A percentile compares a stretch with the other conserved stretches of the same genome.
These are phyloP conservation scores for Lachancea lanzarotensis DNA, from an alignment of 805 yeast species.

Conservation along the genomic window DNA sequence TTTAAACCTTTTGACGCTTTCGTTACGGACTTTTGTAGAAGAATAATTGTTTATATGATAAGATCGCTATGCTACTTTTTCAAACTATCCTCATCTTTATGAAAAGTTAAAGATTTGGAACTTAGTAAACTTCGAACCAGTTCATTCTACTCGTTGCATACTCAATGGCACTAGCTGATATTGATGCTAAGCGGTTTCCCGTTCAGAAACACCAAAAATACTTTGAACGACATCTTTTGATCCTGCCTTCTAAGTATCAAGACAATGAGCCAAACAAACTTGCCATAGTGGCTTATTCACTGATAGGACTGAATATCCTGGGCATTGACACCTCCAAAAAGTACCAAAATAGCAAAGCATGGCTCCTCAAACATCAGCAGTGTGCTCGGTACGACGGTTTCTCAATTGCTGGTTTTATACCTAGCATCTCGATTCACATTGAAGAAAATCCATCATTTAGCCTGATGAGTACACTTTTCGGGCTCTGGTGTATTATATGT, in stretches of 20 bases:
- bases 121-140: no score
- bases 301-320: conserved; percentile 43
- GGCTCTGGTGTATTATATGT: conserved; percentile 46
- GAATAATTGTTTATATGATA: not conserved
- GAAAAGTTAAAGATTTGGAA: not conserved
- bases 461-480: conserved; percentile 72
- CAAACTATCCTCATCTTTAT: not conserved
- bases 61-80: not conserved
- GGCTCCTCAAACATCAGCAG: conserved; percentile 22
- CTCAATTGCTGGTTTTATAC: conserved; percentile 25
- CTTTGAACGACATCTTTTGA: conserved; percentile 44
- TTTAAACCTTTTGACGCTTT: conserved; percentile 7
- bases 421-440: conserved; percentile 15
- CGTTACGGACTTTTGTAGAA: not conserved
- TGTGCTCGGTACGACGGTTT: conserved; percentile 29
- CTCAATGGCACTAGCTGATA: not conserved
- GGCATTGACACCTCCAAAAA: conserved; percentile 22
- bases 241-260: conserved; percentile 52
- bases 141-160: no score
- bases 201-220: conserved; percentile 33
- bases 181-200: not conserved
- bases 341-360: conserved; percentile 29
- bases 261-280: conserved; percentile 63
- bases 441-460: conserved; percentile 39
- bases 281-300: conserved; percentile 63